phyloP scores from a whole-genome alignment of 192 early-diverging fungal species.

The Coemansia sp. region DNA sequence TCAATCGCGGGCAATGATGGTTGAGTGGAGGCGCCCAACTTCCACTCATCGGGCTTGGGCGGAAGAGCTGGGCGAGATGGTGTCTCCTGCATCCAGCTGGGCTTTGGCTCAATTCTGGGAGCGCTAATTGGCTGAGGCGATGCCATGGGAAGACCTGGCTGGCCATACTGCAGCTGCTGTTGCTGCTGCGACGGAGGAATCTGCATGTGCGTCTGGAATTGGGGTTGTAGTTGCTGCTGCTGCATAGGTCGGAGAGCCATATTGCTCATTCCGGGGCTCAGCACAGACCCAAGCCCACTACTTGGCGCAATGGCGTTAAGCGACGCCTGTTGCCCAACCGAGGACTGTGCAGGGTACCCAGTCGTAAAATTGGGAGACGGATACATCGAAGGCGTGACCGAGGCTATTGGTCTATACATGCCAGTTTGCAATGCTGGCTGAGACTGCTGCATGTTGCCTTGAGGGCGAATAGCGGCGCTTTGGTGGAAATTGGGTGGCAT shows the following conservation, averaged over 20 bases:
- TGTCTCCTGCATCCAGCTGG: not conserved
- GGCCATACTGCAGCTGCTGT: slow-evolving; percentile 3
- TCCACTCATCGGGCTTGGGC: slow-evolving; percentile 48
- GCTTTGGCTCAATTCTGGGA: not conserved
- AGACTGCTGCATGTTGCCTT: not conserved
- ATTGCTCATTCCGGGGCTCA: slow-evolving; percentile 2
- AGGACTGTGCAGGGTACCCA: not conserved
- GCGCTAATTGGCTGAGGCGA: not conserved
- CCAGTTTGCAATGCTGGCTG: not conserved
- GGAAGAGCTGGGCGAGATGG: slow-evolving; percentile 23
- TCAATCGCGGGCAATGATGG: not conserved
- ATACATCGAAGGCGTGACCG: not conserved
- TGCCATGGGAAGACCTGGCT: not conserved
- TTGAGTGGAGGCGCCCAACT: slow-evolving; percentile 2
- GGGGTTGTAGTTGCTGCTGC: slow-evolving; percentile 11
- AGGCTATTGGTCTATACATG: not conserved
- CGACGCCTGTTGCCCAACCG: not conserved
- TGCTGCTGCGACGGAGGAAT: slow-evolving; percentile 1
- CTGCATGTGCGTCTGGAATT: not conserved
- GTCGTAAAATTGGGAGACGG: not conserved
- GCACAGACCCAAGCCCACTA: not conserved
- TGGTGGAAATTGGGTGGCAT: not conserved
- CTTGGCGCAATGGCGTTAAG: not conserved
- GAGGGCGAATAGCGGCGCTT: not conserved
- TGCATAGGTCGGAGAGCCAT: slow-evolving; percentile 7